A percentile compares a stretch with the other conserved stretches of the same genome.
These are phyloP conservation scores for Prosopis cineraria DNA, from an alignment of 306 rosid genomes.

Conservation along the genomic window DNA sequence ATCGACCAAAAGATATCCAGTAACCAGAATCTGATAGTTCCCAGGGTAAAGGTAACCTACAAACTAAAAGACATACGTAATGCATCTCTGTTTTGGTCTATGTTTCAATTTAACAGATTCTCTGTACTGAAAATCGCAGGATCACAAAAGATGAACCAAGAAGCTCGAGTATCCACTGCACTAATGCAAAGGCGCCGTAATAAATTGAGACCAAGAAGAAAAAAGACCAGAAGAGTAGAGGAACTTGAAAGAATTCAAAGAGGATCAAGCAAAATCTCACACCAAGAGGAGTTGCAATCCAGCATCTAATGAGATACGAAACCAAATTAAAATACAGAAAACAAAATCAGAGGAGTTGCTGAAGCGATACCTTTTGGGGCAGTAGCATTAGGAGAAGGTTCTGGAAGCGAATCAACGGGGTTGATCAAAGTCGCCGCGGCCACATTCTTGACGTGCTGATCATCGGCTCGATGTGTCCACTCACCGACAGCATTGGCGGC, in stretches of 20 bases:
- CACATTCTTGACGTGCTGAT: constrained; percentile 54
- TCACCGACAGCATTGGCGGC: constrained; percentile 53
- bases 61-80: not conserved
- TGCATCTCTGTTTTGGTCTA: not conserved
- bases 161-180: not conserved
- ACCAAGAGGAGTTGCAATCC: not conserved
- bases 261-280: not conserved
- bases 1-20: not conserved
- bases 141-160: not conserved
- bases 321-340: not conserved
- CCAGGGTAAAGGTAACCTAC: not conserved
- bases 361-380: constrained; percentile 54
- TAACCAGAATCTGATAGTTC: not conserved
- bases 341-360: not conserved
- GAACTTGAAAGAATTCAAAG: not conserved
- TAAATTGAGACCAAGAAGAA: not conserved
- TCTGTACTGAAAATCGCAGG: not conserved
- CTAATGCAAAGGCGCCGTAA: not conserved
- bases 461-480: constrained; percentile 52
- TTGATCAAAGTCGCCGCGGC: constrained; percentile 51
- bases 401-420: constrained; percentile 43
- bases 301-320: not conserved
- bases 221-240: not conserved
- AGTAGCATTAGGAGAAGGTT: constrained; percentile 58
- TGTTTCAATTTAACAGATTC: constrained; percentile 2